Evolutionary conservation across 2,329 filamentous ascomycete species (phyloP), one percentile per base, ranked within the genome.

Genomic region (Aspergillus sp.): DNA sequence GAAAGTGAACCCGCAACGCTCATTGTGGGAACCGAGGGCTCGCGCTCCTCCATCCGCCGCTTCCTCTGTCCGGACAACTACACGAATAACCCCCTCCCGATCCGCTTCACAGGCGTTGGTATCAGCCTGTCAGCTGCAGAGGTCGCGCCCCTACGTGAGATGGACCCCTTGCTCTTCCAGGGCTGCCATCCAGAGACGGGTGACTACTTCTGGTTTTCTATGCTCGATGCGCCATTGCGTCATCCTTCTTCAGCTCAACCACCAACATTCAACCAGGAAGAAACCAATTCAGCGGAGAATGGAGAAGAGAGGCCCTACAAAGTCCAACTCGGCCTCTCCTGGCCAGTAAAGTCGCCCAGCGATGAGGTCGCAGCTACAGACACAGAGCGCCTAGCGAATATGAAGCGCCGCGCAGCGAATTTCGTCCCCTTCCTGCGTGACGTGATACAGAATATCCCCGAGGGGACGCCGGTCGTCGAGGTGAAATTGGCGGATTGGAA

Each of bases 71-170:
- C 70, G 0, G 67, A 68, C 31, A 54, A 65, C 1, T 71, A 65
- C 56, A 57, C 51, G 25, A 72, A 71, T 49, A 17, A 34, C 17
- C 63, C 58, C 5, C 63, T 72, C 1, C 64, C 60, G 0, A 65
- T 71, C 41, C 66, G 68, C 4, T 72, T 72, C 43, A 71, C 66
- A 0, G 70, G 70, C 1, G 69, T 71, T 7, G 67, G 66, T 1
- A 64, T 71, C 0, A 62, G 69, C 31, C 79, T 81, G 19, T 86
- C 84, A 50, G 79, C 79, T 4, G 85, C 79, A 0, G 83, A 86
- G 71, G 85, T 86, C 68, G 76, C 82, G 47, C 85, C 85, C 60
- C 80, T 85, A 69, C 87, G 84, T 0, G 83, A 84, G 0, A 79
- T 84, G 45, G 84, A 78, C 65, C 75, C 87, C 68, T 46, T 72